Evolutionary conservation across 352 stramenopile species (phyloP).

Genomic region (Phytophthora tubulina): DNA sequence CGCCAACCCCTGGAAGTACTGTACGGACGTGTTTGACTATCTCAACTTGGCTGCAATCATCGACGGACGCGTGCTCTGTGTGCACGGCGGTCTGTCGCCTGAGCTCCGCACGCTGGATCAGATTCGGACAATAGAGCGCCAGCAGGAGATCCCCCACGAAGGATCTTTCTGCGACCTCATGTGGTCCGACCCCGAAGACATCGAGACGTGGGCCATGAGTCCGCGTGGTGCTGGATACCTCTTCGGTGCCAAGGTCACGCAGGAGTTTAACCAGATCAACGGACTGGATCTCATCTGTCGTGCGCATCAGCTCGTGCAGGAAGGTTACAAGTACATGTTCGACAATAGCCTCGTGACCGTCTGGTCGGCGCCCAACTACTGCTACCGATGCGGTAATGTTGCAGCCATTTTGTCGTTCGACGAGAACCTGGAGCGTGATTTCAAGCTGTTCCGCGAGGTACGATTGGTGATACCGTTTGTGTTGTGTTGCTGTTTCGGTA

Average conservation of each 20-base stretch:
- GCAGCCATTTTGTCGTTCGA: slow-evolving; percentile 86
- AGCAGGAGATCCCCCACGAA: slow-evolving; percentile 96
- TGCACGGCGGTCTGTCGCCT: slow-evolving; percentile 96
- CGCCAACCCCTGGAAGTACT: slow-evolving; percentile 96
- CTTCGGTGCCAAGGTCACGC: slow-evolving; percentile 88
- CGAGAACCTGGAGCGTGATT: slow-evolving; percentile 87
- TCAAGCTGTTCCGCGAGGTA: slow-evolving; percentile 92
- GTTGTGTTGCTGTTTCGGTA: slow-evolving; percentile 25
- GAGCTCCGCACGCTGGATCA: slow-evolving; percentile 96
- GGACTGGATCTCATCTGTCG: slow-evolving; percentile 90
- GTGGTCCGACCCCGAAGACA: slow-evolving; percentile 98
- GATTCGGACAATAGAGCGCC: slow-evolving; percentile 96
- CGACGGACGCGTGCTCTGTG: slow-evolving; percentile 91
- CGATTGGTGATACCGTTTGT: slow-evolving; percentile 23
- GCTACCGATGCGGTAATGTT: slow-evolving; percentile 89
- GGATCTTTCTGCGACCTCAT: slow-evolving; percentile 98
- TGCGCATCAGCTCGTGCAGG: slow-evolving; percentile 91
- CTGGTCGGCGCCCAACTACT: slow-evolving; percentile 88
- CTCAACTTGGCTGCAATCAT: slow-evolving; percentile 96
- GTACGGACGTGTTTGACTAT: slow-evolving; percentile 97
- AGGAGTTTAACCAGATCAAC: slow-evolving; percentile 94
- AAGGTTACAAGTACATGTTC: slow-evolving; percentile 95
- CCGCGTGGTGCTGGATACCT: slow-evolving; percentile 90
- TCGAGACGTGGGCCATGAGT: slow-evolving; percentile 91
- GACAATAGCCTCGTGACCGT: slow-evolving; percentile 88